phyloP scores from a whole-genome alignment of 73 alveolate species.

The Symbiodinium natans region DNA sequence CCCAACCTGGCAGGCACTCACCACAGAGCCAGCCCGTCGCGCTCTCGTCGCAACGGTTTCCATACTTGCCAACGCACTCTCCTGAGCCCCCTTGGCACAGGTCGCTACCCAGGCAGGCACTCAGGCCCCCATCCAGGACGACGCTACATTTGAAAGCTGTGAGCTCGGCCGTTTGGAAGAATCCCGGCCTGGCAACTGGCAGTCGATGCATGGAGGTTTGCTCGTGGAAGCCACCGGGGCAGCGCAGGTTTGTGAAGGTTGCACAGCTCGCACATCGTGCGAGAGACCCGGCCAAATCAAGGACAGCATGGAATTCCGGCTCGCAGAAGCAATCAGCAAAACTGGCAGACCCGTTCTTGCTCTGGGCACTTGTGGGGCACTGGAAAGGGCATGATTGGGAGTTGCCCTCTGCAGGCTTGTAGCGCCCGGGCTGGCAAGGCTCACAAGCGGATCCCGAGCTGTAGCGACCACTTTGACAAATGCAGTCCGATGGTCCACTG shows the following conservation, averaged over 20 bases:
- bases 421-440: constrained; percentile 2
- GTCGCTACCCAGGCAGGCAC: too few relatives aligned
- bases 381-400: not conserved
- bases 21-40: constrained; percentile 26
- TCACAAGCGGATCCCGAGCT: not conserved
- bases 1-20: constrained; percentile 27
- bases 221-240: not conserved
- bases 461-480: not conserved
- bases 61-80: too few relatives aligned
- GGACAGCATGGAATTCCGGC: not conserved
- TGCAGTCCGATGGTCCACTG: not conserved
- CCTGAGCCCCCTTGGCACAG: too few relatives aligned
- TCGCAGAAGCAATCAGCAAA: not conserved
- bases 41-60: not conserved
- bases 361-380: constrained; percentile 20
- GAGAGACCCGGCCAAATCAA: not conserved
- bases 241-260: not conserved
- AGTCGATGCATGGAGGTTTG: not conserved
- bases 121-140: too few relatives aligned
- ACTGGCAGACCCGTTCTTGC: not conserved
- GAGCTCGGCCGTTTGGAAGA: not conserved
- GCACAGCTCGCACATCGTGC: constrained; percentile 12
- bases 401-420: not conserved
- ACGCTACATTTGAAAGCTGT: not conserved
- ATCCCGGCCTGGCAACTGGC: not conserved